Evolutionary conservation across 2,329 filamentous ascomycete species (phyloP).

Genomic region (Sordariomycetes sp.): DNA sequence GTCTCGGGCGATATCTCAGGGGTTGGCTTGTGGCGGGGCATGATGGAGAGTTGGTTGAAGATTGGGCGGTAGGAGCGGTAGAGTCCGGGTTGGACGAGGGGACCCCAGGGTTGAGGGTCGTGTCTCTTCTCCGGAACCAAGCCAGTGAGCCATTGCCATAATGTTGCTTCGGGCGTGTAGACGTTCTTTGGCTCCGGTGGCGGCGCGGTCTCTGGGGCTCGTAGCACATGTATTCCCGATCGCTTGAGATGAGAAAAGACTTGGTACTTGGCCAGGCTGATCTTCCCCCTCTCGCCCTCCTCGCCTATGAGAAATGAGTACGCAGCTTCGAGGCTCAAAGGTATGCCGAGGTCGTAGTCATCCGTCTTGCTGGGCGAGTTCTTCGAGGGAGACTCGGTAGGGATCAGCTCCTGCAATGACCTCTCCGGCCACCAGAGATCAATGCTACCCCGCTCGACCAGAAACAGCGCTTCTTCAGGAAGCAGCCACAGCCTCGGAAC

Average conservation of each 20-base stretch:
- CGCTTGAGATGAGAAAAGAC: constrained; percentile 83
- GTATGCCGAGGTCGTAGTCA: constrained; percentile 56
- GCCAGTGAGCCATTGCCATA: constrained; percentile 47
- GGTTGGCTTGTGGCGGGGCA: constrained; percentile 58
- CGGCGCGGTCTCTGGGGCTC: constrained; percentile 41
- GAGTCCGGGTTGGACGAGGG: constrained; percentile 52
- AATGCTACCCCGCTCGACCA: constrained; percentile 79
- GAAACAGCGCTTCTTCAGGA: constrained; percentile 83
- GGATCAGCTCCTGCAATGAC: constrained; percentile 38
- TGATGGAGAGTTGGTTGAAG: constrained; percentile 66
- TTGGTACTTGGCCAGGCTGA: constrained; percentile 70
- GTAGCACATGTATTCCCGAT: constrained; percentile 69
- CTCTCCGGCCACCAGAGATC: constrained; percentile 75
- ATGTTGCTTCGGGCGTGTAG: constrained; percentile 8
- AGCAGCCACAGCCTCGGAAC: constrained; percentile 69
- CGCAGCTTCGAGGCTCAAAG: constrained; percentile 83
- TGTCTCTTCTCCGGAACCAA: constrained; percentile 29
- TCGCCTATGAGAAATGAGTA: constrained; percentile 76
- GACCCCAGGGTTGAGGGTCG: constrained; percentile 33
- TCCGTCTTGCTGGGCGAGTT: constrained; percentile 11
- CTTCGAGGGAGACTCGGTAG: constrained; percentile 22
- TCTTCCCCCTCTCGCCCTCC: constrained; percentile 51
- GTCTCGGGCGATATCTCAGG: constrained; percentile 15
- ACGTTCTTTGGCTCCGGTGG: constrained; percentile 5
- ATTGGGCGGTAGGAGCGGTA: constrained; percentile 61